phyloP scores from a whole-genome alignment of 2,329 filamentous ascomycete species.

The Camillea tinctor region DNA sequence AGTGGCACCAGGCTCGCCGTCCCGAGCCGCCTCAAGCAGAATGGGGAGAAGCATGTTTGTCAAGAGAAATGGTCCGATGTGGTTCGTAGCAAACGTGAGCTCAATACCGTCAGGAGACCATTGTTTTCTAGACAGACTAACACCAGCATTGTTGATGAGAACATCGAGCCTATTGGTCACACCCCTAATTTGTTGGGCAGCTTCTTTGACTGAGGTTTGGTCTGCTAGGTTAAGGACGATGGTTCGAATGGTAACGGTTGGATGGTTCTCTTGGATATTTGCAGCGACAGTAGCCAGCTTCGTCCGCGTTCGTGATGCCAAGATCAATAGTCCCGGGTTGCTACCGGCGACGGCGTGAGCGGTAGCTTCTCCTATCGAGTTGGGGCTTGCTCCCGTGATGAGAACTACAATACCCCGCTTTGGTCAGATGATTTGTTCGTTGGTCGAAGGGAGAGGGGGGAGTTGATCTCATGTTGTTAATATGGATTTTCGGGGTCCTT shows the following conservation, averaged over 20 bases:
- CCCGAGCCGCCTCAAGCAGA: conserved; percentile 17
- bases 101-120: conserved; percentile 37
- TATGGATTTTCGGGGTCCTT: not conserved
- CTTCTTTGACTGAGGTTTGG: conserved; percentile 29
- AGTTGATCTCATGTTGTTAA: not conserved
- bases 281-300: conserved; percentile 34
- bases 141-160: conserved; percentile 43
- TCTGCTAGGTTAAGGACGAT: conserved; percentile 36
- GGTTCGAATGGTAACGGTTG: conserved; percentile 16
- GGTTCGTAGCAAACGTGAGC: conserved; percentile 37
- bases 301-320: conserved; percentile 36
- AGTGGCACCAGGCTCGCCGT: conserved; percentile 8
- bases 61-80: conserved; percentile 39
- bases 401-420: conserved; percentile 35
- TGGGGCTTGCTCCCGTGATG: conserved; percentile 39
- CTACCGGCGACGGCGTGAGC: conserved; percentile 35
- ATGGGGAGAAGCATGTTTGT: conserved; percentile 38
- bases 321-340: conserved; percentile 35
- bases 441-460: not conserved
- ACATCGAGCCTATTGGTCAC: conserved; percentile 36
- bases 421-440: conserved; percentile 17
- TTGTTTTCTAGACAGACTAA: conserved; percentile 28
- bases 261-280: conserved; percentile 13
- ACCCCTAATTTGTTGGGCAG: conserved; percentile 31
- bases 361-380: conserved; percentile 36